Evolutionary conservation across 2,329 filamentous ascomycete species (phyloP).

Genomic region (Cordyceps tenuipes): DNA sequence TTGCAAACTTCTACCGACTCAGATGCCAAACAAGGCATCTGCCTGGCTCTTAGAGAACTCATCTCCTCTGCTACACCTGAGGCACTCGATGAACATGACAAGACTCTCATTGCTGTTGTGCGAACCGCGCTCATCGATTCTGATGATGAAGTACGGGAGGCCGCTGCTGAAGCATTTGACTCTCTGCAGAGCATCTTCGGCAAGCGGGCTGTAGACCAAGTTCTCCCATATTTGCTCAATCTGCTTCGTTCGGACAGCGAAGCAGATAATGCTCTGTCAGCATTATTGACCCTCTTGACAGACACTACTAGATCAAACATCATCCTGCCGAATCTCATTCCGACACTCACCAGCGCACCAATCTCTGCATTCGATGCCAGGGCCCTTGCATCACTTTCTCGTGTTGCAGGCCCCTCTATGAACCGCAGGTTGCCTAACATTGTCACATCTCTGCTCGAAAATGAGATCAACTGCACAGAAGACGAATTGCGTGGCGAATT

Average conservation of each 20-base stretch:
- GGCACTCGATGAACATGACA: conserved; percentile 87
- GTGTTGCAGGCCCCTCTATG: conserved; percentile 86
- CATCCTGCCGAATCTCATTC: conserved; percentile 91
- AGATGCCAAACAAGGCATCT: conserved; percentile 94
- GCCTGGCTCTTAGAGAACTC: conserved; percentile 88
- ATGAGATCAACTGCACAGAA: conserved; percentile 70
- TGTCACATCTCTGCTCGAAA: conserved; percentile 90
- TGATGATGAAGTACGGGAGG: conserved; percentile 83
- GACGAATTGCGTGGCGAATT: conserved; percentile 66
- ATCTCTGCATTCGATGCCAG: conserved; percentile 93
- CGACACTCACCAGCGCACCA: conserved; percentile 80
- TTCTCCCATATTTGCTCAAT: conserved; percentile 83
- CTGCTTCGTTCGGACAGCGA: conserved; percentile 79
- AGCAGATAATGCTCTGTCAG: conserved; percentile 85
- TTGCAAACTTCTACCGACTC: conserved; percentile 81
- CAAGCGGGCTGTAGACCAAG: conserved; percentile 91
- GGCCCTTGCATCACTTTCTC: conserved; percentile 83
- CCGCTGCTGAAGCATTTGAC: conserved; percentile 95
- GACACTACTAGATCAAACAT: conserved; percentile 92
- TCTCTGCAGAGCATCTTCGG: conserved; percentile 87
- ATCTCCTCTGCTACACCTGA: conserved; percentile 84
- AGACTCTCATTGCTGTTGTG: conserved; percentile 88
- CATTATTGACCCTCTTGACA: conserved; percentile 86
- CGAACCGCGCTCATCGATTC: conserved; percentile 86
- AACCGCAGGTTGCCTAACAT: conserved; percentile 82